These are phyloP conservation scores for Pseudogymnoascus sp. DNA, from an alignment of 2,329 filamentous ascomycete species.

Conservation along the genomic window DNA sequence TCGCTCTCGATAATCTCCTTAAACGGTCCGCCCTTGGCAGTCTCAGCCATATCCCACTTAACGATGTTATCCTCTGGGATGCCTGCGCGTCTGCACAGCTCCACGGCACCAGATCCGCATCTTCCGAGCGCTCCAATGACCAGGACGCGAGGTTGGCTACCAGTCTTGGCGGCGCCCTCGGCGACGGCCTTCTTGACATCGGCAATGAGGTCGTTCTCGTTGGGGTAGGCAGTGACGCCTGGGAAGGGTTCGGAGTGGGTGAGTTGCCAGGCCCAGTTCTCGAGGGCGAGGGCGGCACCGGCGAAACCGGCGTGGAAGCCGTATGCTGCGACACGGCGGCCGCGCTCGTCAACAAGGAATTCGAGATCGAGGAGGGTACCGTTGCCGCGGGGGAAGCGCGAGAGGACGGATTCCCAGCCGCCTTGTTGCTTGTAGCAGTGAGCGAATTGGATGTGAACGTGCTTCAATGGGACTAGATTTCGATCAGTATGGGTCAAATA, in stretches of 20 bases:
- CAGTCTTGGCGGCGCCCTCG: slow-evolving; percentile 56
- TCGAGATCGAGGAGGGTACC: slow-evolving; percentile 79
- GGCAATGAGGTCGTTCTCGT: slow-evolving; percentile 63
- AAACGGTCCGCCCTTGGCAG: slow-evolving; percentile 61
- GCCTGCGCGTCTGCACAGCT: slow-evolving; percentile 68
- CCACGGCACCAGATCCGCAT: slow-evolving; percentile 77
- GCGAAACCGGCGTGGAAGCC: slow-evolving; percentile 69
- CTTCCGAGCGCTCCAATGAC: slow-evolving; percentile 80
- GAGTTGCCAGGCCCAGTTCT: slow-evolving; percentile 79
- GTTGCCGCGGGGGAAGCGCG: slow-evolving; percentile 66
- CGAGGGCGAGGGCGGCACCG: slow-evolving; percentile 61
- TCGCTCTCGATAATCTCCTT: slow-evolving; percentile 66
- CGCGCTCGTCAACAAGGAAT: slow-evolving; percentile 67
- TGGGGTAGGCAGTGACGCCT: slow-evolving; percentile 59
- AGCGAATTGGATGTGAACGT: slow-evolving; percentile 64
- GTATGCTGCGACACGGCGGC: slow-evolving; percentile 56
- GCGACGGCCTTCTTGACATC: slow-evolving; percentile 67
- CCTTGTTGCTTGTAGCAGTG: slow-evolving; percentile 71
- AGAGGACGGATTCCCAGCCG: slow-evolving; percentile 72
- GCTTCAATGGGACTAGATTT: slow-evolving; percentile 54
- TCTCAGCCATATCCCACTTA: slow-evolving; percentile 71
- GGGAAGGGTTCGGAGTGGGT: slow-evolving; percentile 61
- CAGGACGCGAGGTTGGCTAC: slow-evolving; percentile 63
- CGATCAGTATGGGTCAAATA: slow-evolving; percentile 8
- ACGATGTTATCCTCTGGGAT: slow-evolving; percentile 60